Evolutionary conservation across 192 early-diverging fungal species (phyloP), one percentile per base, ranked within the genome.

Genomic region (Gigaspora rosea): DNA sequence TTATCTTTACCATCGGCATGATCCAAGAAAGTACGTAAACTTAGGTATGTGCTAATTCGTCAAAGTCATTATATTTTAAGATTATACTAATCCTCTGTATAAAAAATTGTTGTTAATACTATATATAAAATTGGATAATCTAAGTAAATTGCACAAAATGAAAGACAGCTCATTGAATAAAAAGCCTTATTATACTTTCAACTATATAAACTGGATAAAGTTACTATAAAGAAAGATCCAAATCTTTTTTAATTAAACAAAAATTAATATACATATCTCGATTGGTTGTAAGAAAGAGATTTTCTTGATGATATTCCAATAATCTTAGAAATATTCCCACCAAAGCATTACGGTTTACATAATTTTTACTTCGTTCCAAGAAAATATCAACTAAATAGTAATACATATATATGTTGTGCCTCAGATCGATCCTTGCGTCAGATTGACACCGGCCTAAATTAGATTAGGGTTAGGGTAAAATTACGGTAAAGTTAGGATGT

Each of bases 211-310:
- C 3, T n/a, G 33, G 20, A 32, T 16, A 63, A 63, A 12, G 18
- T 10, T 32, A 63, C n/a, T n/a, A n/a, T n/a, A n/a, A n/a, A n/a
- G n/a, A n/a, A 63, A 63, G 33, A n/a, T 63, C 2, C 11, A 12
- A 33, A 63, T 2, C 5, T 63, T 2, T 5, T 33, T 15, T 8
- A 49, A 48, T 36, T 48, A 20, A 16, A 20, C 3, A 47, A 10
- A 32, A 67, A 11, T n/a, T 47, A 9, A 12, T n/a, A 48, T 79
- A n/a, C 27, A 22, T 49, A 9, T 88, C 89, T 16, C 89, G 71
- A 72, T 90, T 90, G 16, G 88, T 90, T 12, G 89, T 90, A 27
- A 90, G 74, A 75, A 90, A 90, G 12, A 90, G 79, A 57, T 89
- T 90, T 4, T 89, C 89, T 41, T 80, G 84, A 56, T 90, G 86